Evolutionary conservation across 2,329 filamentous ascomycete genomes (phyloP).

Genomic region (Exutisphaerella laricina): DNA sequence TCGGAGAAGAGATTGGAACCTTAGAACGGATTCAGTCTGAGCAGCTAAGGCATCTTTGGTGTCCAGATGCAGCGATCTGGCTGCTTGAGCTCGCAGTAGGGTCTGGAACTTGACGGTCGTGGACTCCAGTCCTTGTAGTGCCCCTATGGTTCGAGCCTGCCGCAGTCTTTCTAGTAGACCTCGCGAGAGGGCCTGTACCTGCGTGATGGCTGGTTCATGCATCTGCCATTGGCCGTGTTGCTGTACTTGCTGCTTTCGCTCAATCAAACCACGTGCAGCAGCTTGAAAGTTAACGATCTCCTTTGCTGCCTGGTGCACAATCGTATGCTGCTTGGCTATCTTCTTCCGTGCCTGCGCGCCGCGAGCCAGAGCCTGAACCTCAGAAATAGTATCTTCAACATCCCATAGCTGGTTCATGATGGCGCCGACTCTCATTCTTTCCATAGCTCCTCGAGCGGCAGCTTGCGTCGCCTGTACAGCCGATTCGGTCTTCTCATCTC

Average conservation of each 20-base stretch:
- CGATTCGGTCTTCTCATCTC: conserved; percentile 33
- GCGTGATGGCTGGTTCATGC: conserved; percentile 24
- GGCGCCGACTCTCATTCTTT: conserved; percentile 69
- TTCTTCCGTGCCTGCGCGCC: conserved; percentile 50
- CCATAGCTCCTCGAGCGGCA: conserved; percentile 60
- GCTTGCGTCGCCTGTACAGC: conserved; percentile 37
- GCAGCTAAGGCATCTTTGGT: conserved; percentile 27
- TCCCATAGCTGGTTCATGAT: conserved; percentile 90
- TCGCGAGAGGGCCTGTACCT: conserved; percentile 39
- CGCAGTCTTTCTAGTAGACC: conserved; percentile 38
- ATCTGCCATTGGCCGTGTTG: conserved; percentile 28
- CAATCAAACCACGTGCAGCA: conserved; percentile 60
- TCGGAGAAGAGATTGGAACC: conserved; percentile 60
- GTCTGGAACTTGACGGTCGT: conserved; percentile 57
- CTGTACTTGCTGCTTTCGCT: conserved; percentile 43
- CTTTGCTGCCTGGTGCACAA: conserved; percentile 52
- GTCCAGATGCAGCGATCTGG: conserved; percentile 35
- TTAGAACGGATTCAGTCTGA: conserved; percentile 32
- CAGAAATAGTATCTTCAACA: conserved; percentile 66
- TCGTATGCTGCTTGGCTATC: conserved; percentile 53
- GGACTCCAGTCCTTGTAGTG: conserved; percentile 33
- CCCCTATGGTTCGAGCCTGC: conserved; percentile 27
- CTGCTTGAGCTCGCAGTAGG: conserved; percentile 57
- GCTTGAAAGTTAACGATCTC: conserved; percentile 49
- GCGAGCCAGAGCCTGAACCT: conserved; percentile 69